These are phyloP conservation scores for Ganoderma leucocontextum DNA, from an alignment of 1,284 basidiomycete species.

Conservation along the genomic window DNA sequence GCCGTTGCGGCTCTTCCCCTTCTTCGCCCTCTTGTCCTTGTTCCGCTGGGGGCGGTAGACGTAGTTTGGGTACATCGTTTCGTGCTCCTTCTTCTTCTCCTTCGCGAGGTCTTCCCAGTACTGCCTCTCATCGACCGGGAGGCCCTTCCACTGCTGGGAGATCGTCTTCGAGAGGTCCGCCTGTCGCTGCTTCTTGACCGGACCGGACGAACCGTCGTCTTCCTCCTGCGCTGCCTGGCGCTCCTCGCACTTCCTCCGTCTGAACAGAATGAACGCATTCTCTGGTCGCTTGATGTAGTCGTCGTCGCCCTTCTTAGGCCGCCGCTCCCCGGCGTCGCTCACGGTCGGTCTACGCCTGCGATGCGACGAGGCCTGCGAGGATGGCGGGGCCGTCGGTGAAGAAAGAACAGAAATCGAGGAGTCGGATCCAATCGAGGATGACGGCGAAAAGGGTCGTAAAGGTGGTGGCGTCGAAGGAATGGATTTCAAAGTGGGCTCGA, in stretches of 20 bases:
- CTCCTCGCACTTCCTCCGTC: constrained; percentile 77
- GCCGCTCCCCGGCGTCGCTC: constrained; percentile 68
- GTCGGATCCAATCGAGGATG: constrained; percentile 58
- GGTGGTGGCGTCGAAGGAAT: constrained; percentile 56
- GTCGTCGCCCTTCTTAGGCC: constrained; percentile 80
- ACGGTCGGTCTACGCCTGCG: constrained; percentile 69
- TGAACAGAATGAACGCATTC: constrained; percentile 84
- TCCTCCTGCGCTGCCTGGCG: constrained; percentile 58
- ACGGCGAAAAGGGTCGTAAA: constrained; percentile 49
- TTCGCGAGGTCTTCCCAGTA: constrained; percentile 70
- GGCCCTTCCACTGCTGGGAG: constrained; percentile 76
- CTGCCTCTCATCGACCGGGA: constrained; percentile 65
- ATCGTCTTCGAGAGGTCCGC: constrained; percentile 79
- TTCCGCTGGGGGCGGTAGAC: constrained; percentile 78
- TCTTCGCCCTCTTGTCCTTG: constrained; percentile 60
- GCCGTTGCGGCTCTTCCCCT: constrained; percentile 53
- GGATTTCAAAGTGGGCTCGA: constrained; percentile 70
- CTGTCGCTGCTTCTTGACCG: constrained; percentile 59
- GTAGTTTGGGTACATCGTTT: constrained; percentile 74
- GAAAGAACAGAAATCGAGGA: constrained; percentile 46
- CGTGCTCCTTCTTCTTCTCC: constrained; percentile 66
- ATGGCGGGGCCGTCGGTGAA: constrained; percentile 42
- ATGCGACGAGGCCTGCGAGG: constrained; percentile 49
- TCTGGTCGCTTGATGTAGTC: constrained; percentile 84
- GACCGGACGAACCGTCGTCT: constrained; percentile 45